Evolutionary conservation across 2,329 filamentous ascomycete species (phyloP).

Genomic region (Diaporthe batatas): DNA sequence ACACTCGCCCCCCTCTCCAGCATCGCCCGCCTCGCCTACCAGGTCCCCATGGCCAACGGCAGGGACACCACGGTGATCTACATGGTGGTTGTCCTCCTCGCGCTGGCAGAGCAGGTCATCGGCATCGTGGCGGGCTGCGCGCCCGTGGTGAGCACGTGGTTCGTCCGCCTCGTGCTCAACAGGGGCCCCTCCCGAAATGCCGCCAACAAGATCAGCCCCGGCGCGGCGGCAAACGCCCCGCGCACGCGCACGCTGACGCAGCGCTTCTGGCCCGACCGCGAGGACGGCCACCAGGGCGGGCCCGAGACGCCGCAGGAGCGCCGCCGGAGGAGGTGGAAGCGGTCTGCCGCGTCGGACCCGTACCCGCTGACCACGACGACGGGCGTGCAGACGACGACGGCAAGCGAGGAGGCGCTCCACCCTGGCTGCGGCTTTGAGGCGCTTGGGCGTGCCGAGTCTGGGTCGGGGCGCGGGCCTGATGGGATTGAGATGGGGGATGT

Average conservation of each 20-base stretch:
- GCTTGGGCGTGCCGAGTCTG: not conserved
- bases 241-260: slow-evolving; percentile 29
- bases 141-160: slow-evolving; percentile 44
- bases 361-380: slow-evolving; percentile 21
- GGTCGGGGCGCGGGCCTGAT: not conserved
- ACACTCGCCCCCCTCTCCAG: slow-evolving; percentile 48
- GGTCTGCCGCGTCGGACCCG: slow-evolving; percentile 19
- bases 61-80: slow-evolving; percentile 47
- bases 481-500: slow-evolving; percentile 4
- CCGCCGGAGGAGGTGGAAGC: slow-evolving; percentile 28
- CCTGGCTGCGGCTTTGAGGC: not conserved
- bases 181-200: not conserved
- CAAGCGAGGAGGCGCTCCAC: slow-evolving; percentile 33
- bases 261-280: slow-evolving; percentile 35
- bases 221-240: slow-evolving; percentile 7
- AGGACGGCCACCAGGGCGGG: not conserved
- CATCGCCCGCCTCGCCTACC: slow-evolving; percentile 46
- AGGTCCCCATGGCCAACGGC: slow-evolving; percentile 42
- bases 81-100: slow-evolving; percentile 45
- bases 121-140: slow-evolving; percentile 46
- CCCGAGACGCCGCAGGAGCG: slow-evolving; percentile 12
- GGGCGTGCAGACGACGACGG: slow-evolving; percentile 5
- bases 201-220: not conserved
- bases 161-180: slow-evolving; percentile 39
- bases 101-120: slow-evolving; percentile 45